Base-by-base conservation (phyloP, 805 yeast genomes). In the Barnettozyma californica region DNA sequence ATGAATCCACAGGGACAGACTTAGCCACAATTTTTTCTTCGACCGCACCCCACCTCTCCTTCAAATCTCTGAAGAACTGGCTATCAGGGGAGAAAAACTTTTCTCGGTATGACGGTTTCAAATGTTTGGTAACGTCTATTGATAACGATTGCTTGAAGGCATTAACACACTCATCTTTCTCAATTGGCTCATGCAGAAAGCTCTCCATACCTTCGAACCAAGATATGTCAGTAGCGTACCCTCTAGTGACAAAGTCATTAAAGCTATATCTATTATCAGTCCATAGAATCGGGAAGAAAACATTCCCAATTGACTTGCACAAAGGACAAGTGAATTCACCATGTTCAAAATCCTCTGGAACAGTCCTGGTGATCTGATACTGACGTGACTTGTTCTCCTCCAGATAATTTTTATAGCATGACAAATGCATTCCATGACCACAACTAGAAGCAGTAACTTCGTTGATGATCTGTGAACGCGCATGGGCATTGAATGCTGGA, bases 361-460 rank as follows among this genome's bases (percentile, higher is more conserved):
- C 72, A 44, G 91, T 87, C 60, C 95, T 74, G 0, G 96, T 87
- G 31, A 90, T 79, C 60, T 89, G 95, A 16, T 75, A 79, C 56
- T 77, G 80, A 14, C 83, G 74, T 7, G 73, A 66, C 45, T 78
- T 69, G 39, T 76, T 72, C n/a, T 83, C 76, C 29, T 72, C 70
- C 59, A 84, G 64, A 59, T 81, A 87, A 49, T 81, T 80, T 46
- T 78, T 65, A 58, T 83, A 84, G 62, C 99, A 92, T 16, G 78
- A 73, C 52, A 77, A 80, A 64, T 92, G 99, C 83, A 92, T 84
- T 2, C 96, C 95, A 66, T 92, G 99, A 1, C 97, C 95, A 69
- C 99, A 92, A 45, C 95, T 84, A 51, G 81, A 77, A 3, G 84
- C 71, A 1, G 66, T 49, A 53, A 53, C 38, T 46, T 49, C 33